Percentiles rank a stretch among this genome's conserved stretches.
Evolutionary conservation across 2,329 filamentous ascomycete species (phyloP).

Genomic region (Colletotrichum sp.): DNA sequence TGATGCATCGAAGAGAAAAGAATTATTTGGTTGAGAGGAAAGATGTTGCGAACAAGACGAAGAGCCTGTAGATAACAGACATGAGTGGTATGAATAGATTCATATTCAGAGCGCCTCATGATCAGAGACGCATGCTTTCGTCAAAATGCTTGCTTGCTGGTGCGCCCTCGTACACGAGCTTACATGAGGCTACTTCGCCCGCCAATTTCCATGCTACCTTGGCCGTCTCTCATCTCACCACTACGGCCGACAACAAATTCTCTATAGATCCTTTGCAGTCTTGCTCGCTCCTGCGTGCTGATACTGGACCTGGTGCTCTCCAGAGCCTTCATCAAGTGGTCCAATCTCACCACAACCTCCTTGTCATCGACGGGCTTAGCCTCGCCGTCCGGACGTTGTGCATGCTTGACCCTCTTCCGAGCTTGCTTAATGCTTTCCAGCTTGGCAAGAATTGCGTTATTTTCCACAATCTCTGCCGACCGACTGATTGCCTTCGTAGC

Average conservation of each 20-base stretch:
- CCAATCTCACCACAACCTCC: conserved; percentile 85
- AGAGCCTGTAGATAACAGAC: background rate
- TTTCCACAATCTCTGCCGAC: conserved; percentile 70
- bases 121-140: background rate
- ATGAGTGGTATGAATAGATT: background rate
- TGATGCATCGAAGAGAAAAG: background rate
- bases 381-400: conserved; percentile 31
- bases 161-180: background rate
- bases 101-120: background rate
- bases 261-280: conserved; percentile 81
- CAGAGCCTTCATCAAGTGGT: conserved; percentile 80
- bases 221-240: conserved; percentile 93
- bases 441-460: conserved; percentile 80
- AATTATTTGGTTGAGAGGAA: background rate
- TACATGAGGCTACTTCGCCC: conserved; percentile 94
- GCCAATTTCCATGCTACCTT: conserved; percentile 90
- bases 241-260: conserved; percentile 94
- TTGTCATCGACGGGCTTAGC: conserved; percentile 44
- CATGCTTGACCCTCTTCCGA: conserved; percentile 53
- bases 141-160: background rate
- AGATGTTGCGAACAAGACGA: background rate
- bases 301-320: conserved; percentile 83
- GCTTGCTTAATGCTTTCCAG: conserved; percentile 79
- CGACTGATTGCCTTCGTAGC: conserved; percentile 49
- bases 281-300: conserved; percentile 74